phyloP scores from a whole-genome alignment of 2,329 filamentous ascomycete genomes.

The Stagonosporopsis tanaceti region DNA sequence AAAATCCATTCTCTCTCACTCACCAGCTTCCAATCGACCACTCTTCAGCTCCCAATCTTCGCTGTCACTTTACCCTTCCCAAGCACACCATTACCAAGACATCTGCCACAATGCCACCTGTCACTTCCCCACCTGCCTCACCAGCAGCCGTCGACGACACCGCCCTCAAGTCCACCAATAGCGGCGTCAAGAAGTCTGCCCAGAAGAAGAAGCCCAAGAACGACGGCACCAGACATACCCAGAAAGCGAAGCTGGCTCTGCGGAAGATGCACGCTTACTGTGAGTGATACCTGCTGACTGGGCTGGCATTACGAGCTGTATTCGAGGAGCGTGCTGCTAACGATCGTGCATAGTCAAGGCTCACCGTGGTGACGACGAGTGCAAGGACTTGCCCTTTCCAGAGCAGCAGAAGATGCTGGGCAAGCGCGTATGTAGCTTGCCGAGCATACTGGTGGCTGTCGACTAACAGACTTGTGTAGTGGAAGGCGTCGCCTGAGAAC shows the following conservation, averaged over 20 bases:
- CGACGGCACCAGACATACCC: conserved; percentile 27
- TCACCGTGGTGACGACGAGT: conserved; percentile 44
- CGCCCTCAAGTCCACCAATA: conserved; percentile 22
- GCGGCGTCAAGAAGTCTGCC: conserved; percentile 42
- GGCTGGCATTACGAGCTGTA: not conserved
- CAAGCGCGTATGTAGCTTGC: conserved; percentile 37
- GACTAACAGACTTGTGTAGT: conserved; percentile 34
- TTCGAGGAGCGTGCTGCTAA: conserved; percentile 19
- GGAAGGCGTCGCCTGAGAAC: conserved; percentile 48
- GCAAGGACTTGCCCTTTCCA: conserved; percentile 44
- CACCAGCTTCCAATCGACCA: not conserved
- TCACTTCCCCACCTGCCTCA: not conserved
- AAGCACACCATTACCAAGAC: not conserved
- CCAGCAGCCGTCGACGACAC: conserved; percentile 27
- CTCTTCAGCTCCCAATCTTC: not conserved
- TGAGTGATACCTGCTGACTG: conserved; percentile 27
- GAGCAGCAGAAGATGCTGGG: conserved; percentile 50
- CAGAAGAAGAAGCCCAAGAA: conserved; percentile 20
- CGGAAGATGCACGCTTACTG: conserved; percentile 48
- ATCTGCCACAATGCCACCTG: conserved; percentile 31
- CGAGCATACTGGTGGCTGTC: not conserved
- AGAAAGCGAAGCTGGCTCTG: conserved; percentile 42
- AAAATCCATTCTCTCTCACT: not conserved
- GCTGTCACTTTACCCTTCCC: not conserved
- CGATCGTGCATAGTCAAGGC: conserved; percentile 40